Conservation (phyloP, 306 rosid species). For the Cucumis sativus region DNA sequence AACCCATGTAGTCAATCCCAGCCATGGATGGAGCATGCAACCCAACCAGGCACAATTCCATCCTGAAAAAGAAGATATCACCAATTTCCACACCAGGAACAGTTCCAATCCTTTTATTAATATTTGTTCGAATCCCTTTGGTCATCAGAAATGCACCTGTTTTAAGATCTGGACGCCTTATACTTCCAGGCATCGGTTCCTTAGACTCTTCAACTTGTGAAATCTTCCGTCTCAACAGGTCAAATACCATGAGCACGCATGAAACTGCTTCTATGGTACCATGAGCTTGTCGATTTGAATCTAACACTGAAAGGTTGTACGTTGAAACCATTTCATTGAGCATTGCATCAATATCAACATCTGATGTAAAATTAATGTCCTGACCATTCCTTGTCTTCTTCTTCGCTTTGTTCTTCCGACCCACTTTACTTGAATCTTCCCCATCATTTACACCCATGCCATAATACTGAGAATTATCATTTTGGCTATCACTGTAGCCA, state of each 20-base stretch:
- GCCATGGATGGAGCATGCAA: slow-evolving; percentile 85
- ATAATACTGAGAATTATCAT: slow-evolving; percentile 11
- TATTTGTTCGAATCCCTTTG: slow-evolving; percentile 68
- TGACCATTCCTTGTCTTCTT: slow-evolving; percentile 29
- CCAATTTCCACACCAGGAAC: slow-evolving; percentile 88
- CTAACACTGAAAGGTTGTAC: slow-evolving; percentile 27
- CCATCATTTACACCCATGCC: slow-evolving; percentile 18
- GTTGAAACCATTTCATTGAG: slow-evolving; percentile 34
- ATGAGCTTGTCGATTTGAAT: slow-evolving; percentile 34
- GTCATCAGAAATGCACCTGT: slow-evolving; percentile 52
- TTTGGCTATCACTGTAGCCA: slow-evolving; percentile 20
- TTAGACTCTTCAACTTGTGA: slow-evolving; percentile 55
- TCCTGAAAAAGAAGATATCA: slow-evolving; percentile 78
- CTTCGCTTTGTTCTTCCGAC: slow-evolving; percentile 19
- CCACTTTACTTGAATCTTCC: slow-evolving; percentile 24
- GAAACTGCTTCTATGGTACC: slow-evolving; percentile 38
- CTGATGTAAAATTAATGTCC: slow-evolving; percentile 16
- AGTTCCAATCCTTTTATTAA: slow-evolving; percentile 45
- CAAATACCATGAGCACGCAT: slow-evolving; percentile 36
- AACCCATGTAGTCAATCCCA: slow-evolving; percentile 73
- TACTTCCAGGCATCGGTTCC: slow-evolving; percentile 33
- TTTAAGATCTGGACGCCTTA: slow-evolving; percentile 70
- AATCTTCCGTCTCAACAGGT: slow-evolving; percentile 57
- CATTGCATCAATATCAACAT: slow-evolving; percentile 36
- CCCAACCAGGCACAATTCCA: slow-evolving; percentile 77